These are phyloP conservation scores for Solidago caesia DNA, from an alignment of 129 eudicot species.

Conservation along the genomic window DNA sequence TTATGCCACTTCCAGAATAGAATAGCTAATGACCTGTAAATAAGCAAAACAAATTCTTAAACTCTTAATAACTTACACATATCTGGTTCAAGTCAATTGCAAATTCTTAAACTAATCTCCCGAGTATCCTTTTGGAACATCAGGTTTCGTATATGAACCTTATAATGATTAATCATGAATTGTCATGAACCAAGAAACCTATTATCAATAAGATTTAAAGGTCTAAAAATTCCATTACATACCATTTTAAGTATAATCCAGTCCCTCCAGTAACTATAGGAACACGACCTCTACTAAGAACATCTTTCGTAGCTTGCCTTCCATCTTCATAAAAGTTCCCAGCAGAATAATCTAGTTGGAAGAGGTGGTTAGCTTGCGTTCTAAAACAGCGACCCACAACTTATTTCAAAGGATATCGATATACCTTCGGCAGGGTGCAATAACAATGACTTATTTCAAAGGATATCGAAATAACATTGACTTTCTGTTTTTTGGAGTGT, in stretches of 20 bases:
- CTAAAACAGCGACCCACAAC: slow-evolving; percentile 13
- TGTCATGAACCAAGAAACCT: not conserved
- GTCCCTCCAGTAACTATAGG: slow-evolving; percentile 96
- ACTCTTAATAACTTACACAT: too few species aligned
- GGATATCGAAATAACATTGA: slow-evolving; percentile 93
- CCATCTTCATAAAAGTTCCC: slow-evolving; percentile 92
- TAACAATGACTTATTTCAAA: too few species aligned
- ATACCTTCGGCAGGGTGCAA: slow-evolving; percentile 97
- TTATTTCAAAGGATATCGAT: slow-evolving; percentile 8
- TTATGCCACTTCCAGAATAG: too few species aligned
- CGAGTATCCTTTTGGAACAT: slow-evolving; percentile 87
- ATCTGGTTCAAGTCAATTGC: too few species aligned
- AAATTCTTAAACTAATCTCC: slow-evolving; percentile 27
- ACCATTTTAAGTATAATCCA: slow-evolving; percentile 93
- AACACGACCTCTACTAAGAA: slow-evolving; percentile 68
- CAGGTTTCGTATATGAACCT: slow-evolving; percentile 95
- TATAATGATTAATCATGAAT: slow-evolving; percentile 19
- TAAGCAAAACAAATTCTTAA: too few species aligned
- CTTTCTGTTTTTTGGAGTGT: slow-evolving; percentile 51
- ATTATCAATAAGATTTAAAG: not conserved
- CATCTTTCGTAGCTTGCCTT: slow-evolving; percentile 68
- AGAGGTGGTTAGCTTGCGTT: slow-evolving; percentile 16
- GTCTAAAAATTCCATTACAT: slow-evolving; percentile 4
- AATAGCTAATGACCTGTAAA: too few species aligned
- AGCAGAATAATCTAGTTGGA: slow-evolving; percentile 77